Conservation (phyloP, 768 basidiomycete species). For the Psilocybe sp. region DNA sequence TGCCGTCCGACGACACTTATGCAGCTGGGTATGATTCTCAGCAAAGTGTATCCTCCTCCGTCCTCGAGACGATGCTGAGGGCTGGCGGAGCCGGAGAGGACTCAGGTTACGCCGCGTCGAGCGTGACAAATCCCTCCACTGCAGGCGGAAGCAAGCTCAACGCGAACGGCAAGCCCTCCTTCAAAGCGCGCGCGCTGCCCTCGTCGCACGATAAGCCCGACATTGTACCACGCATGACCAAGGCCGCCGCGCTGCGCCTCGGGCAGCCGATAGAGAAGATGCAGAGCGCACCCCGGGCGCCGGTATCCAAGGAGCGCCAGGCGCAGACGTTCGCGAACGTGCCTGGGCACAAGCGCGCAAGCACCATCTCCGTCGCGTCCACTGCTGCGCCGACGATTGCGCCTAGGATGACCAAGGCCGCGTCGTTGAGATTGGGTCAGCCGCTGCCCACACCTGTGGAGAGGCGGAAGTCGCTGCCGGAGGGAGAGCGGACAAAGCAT, state of each 20-base stretch:
- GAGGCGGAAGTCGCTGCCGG: conserved; percentile 33
- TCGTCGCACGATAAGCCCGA: conserved; percentile 57
- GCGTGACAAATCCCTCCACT: conserved; percentile 39
- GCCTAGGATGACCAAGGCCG: conserved; percentile 76
- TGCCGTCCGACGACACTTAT: conserved; percentile 41
- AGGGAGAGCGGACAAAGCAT: conserved; percentile 31
- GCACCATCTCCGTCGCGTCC: conserved; percentile 68
- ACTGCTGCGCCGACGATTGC: conserved; percentile 70
- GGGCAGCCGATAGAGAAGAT: conserved; percentile 49
- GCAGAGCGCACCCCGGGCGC: conserved; percentile 41
- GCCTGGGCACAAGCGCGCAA: conserved; percentile 77
- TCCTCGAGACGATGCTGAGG: conserved; percentile 38
- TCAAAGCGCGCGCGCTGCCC: conserved; percentile 70
- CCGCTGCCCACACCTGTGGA: conserved; percentile 36
- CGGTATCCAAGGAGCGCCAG: conserved; percentile 59
- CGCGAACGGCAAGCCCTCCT: conserved; percentile 45
- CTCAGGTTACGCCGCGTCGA: conserved; percentile 45
- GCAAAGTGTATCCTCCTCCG: conserved; percentile 45
- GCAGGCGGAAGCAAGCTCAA: conserved; percentile 34
- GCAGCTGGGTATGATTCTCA: conserved; percentile 27
- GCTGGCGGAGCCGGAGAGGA: conserved; percentile 28
- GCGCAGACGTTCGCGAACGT: conserved; percentile 71
- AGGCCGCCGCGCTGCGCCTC: conserved; percentile 70
- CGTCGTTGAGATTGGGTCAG: conserved; percentile 63
- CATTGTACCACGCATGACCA: conserved; percentile 75